These are phyloP conservation scores for Phytophthora sp. DNA, from an alignment of 352 stramenopile genomes.

Conservation along the genomic window DNA sequence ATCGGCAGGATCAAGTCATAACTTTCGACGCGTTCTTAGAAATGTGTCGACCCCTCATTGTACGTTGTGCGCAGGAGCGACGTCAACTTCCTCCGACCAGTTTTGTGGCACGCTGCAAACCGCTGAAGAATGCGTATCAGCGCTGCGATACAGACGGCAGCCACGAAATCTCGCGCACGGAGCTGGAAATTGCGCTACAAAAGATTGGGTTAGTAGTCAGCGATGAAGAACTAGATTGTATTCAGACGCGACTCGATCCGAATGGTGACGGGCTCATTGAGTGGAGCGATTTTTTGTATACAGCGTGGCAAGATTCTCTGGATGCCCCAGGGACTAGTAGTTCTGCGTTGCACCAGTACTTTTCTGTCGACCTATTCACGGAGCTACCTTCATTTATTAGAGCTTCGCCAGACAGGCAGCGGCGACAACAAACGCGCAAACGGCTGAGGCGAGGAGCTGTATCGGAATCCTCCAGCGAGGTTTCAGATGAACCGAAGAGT, in stretches of 20 bases:
- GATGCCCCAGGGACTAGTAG: neutral
- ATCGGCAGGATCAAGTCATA: slow-evolving; percentile 2
- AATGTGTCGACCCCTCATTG: slow-evolving; percentile 22
- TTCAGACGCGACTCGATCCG: slow-evolving; percentile 43
- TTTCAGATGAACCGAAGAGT: slow-evolving; percentile 1
- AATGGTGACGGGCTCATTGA: slow-evolving; percentile 44
- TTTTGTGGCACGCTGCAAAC: slow-evolving; percentile 47
- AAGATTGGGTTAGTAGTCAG: slow-evolving; percentile 47
- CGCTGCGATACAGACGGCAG: slow-evolving; percentile 50
- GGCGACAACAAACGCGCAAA: slow-evolving; percentile 3
- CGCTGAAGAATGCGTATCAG: slow-evolving; percentile 50
- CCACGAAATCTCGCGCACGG: slow-evolving; percentile 31
- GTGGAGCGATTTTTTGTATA: slow-evolving; percentile 56
- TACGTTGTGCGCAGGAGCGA: slow-evolving; percentile 11
- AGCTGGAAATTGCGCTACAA: slow-evolving; percentile 64
- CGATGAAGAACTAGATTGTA: slow-evolving; percentile 37
- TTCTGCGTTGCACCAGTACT: slow-evolving; percentile 29
- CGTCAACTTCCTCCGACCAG: slow-evolving; percentile 25
- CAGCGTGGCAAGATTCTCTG: slow-evolving; percentile 38
- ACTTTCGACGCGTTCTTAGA: slow-evolving; percentile 35
- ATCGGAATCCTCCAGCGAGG: neutral
- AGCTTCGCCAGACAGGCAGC: slow-evolving; percentile 6
- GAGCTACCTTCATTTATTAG: slow-evolving; percentile 50
- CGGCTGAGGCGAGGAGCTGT: neutral
- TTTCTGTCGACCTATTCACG: slow-evolving; percentile 51